Evolutionary conservation across 2,329 filamentous ascomycete species (phyloP), one percentile per base, ranked within the genome.

Genomic region (Atkinsonella texensis): DNA sequence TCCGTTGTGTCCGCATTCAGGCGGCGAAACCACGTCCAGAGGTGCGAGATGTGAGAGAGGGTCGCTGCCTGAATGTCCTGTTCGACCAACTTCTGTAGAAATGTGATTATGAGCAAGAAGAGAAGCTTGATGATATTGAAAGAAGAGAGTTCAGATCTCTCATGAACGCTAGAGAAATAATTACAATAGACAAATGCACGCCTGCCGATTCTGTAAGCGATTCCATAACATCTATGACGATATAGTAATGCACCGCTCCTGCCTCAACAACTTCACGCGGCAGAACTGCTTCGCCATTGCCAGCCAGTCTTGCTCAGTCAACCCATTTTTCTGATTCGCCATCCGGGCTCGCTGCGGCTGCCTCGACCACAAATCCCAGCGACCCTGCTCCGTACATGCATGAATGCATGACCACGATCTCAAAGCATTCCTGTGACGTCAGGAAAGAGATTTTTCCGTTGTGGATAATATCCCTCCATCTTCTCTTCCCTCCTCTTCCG

Each of bases 321-420:
- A 4, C 2, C 5, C 35, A 38, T 38, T 38, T 38, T 1, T 38
- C 15, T 15, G 35, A 38, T 38, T 38, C 35, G 35, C 35, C 15
- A 12, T 38, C 35, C 35, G 11, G 33, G 35, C 35, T 12, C 11
- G 11, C 35, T 12, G 35, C 42, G 4, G 23, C 23, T 13, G 42
- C 15, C 8, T 45, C 23, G 42, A 45, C 12, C 23, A 45, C 20
- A 31, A n/a, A 3, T 23, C 5, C 13, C n/a, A 39, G 48, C 28
- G 20, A 43, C 15, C 6, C 39, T 43, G 35, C 48, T 38, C 18
- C 13, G 9, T 43, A 23, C 31, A 28, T 28, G 28, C n/a, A n/a
- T n/a, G n/a, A n/a, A n/a, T 45, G 33, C 49, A 42, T 52, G 40
- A 18, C 49, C 17, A 11, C 53, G n/a, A 17, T 40, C n/a, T 18